Conservation (phyloP, 352 stramenopile genomes). For the Bremia lactucae region DNA sequence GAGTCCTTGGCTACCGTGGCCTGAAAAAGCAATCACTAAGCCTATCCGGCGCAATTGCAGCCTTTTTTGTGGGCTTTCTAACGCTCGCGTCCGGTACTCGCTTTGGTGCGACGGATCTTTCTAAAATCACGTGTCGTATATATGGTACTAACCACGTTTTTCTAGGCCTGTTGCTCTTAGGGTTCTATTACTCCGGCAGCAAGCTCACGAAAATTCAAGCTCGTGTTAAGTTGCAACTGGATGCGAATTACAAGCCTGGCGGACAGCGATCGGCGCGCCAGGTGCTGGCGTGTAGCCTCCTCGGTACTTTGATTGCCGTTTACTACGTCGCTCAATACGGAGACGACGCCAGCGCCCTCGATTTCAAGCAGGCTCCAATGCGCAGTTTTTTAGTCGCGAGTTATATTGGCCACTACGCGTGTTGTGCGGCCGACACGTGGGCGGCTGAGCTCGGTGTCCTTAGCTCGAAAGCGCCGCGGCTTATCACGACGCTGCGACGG, state of each 20-base stretch:
- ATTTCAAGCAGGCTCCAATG: constrained; percentile 24
- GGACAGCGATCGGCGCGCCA: constrained; percentile 64
- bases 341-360: constrained; percentile 28
- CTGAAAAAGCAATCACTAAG: constrained; percentile 65
- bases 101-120: constrained; percentile 30
- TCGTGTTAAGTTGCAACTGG: constrained; percentile 42
- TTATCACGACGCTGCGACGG: constrained; percentile 72
- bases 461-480: constrained; percentile 49
- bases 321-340: constrained; percentile 30
- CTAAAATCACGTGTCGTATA: neutral
- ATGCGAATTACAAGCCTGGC: constrained; percentile 67
- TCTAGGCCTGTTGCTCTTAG: constrained; percentile 61
- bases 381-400: constrained; percentile 48
- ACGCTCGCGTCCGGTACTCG: constrained; percentile 54
- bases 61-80: constrained; percentile 54
- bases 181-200: constrained; percentile 81
- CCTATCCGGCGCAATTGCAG: constrained; percentile 39
- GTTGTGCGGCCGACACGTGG: constrained; percentile 89
- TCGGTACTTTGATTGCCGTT: constrained; percentile 58
- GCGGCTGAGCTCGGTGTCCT: constrained; percentile 92
- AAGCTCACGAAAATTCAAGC: constrained; percentile 74
- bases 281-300: constrained; percentile 70
- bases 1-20: constrained; percentile 30
- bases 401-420: constrained; percentile 90
- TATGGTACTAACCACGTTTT: constrained; percentile 1